phyloP scores from a whole-genome alignment of 257 asterid species.

The Gentiana straminea region DNA sequence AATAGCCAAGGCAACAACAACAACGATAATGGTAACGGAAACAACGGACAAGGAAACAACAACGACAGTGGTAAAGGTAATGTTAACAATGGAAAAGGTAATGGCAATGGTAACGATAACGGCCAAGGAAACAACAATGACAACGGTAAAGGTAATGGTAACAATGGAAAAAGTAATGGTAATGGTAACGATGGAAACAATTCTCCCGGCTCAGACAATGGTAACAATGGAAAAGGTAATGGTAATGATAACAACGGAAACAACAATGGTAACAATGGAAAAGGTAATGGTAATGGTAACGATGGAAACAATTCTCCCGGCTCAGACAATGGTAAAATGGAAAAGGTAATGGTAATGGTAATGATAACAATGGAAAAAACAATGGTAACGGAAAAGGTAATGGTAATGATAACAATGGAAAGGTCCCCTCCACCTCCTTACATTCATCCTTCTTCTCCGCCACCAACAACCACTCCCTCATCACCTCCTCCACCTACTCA shows the following conservation, averaged over 20 bases:
- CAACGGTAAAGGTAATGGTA: neutral
- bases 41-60: neutral
- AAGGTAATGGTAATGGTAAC: too few relatives aligned
- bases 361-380: too few relatives aligned
- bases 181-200: neutral
- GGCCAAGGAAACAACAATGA: neutral
- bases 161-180: neutral
- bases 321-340: neutral
- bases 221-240: neutral
- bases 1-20: too few relatives aligned
- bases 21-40: too few relatives aligned
- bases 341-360: too few relatives aligned
- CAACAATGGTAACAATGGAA: too few relatives aligned
- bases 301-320: neutral
- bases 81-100: neutral
- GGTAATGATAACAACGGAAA: too few relatives aligned
- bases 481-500: slow-evolving; percentile 4
- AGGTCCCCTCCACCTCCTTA: too few relatives aligned
- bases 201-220: neutral
- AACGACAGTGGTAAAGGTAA: neutral
- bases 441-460: slow-evolving; percentile 12
- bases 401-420: too few relatives aligned
- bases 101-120: neutral
- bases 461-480: slow-evolving; percentile 13
- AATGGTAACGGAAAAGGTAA: too few relatives aligned